A percentile compares a stretch with the other conserved stretches of the same genome.
Evolutionary conservation across 495 filamentous ascomycete species (phyloP).

Genomic region (Neurospora sp.): DNA sequence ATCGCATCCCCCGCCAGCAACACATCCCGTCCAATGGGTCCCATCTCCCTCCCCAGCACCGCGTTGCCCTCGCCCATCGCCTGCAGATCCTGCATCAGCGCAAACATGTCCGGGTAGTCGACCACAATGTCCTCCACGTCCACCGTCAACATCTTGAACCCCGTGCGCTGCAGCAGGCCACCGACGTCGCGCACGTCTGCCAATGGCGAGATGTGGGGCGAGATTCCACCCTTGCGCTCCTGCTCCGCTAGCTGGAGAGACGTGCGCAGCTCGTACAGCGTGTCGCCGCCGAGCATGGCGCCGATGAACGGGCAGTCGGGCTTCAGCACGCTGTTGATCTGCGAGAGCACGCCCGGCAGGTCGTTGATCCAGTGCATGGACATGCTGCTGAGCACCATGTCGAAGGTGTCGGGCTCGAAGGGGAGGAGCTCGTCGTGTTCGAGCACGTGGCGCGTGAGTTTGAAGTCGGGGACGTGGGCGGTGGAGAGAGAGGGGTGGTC

Average conservation of each 20-base stretch:
- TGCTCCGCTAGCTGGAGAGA: conserved; percentile 88
- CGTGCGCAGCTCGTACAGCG: conserved; percentile 86
- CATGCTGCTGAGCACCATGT: conserved; percentile 77
- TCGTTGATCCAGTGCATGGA: conserved; percentile 98
- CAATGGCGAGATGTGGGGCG: conserved; percentile 76
- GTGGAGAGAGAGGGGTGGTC: conserved; percentile 78
- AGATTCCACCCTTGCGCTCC: conserved; percentile 79
- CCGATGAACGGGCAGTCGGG: conserved; percentile 88
- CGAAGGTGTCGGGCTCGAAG: conserved; percentile 68
- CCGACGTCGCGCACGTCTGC: conserved; percentile 91
- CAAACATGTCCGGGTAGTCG: conserved; percentile 86
- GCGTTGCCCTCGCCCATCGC: conserved; percentile 92
- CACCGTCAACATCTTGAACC: conserved; percentile 92
- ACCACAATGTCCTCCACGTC: conserved; percentile 97
- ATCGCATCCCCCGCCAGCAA: conserved; percentile 82
- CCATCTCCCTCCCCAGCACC: conserved; percentile 67
- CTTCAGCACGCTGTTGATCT: conserved; percentile 75
- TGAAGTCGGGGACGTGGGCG: conserved; percentile 36
- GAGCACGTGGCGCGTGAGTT: conserved; percentile 62
- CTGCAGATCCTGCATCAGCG: conserved; percentile 86
- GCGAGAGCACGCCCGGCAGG: conserved; percentile 68
- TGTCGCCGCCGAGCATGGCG: conserved; percentile 94
- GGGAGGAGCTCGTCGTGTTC: conserved; percentile 62
- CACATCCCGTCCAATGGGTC: conserved; percentile 69
- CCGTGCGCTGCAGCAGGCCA: conserved; percentile 72